Evolutionary conservation across 805 yeast genomes (phyloP), one percentile per base, ranked within the genome.

Genomic region (Hermanozyma aechmeae): DNA sequence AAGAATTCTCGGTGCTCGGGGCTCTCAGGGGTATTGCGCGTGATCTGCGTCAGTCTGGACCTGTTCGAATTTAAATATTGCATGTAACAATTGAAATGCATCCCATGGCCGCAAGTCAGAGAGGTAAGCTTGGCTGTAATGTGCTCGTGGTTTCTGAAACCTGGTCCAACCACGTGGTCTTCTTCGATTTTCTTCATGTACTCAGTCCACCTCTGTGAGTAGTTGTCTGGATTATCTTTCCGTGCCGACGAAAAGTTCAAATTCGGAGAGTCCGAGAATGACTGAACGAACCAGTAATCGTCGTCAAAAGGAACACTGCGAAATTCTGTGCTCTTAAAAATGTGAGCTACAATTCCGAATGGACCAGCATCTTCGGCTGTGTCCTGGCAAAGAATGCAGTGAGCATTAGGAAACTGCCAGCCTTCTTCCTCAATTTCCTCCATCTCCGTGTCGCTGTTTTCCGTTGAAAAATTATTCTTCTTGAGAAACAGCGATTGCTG

Each of bases 51-150:
- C 41, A 71, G 74, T 11, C 78, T 66, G 5, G 65, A 53, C 29
- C 71, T 59, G 24, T 68, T 63, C n/a, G 77, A 68, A 18, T 63
- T 60, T 45, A 79, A 51, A 45, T 75, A 82, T 33, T 75, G 74
- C 30, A 72, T 53, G 44, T 78, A 79, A 48, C 98, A 89, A 12
- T 71, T 64, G 36, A 71, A 74, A 51, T 89, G 98, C 77, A 89
- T 79, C 2, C 95, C 93, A 54, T 89, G 98, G 1, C 96, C 94
- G 59, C 98, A 89, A 29, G 94, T 79, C 35, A 75, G 70, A 3
- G 79, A 62, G 1, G 80, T 67, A 6, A 69, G 50, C 32, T 65
- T 62, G 26, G 58, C 57, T 23, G 70, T 63, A 23, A 56, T 54
- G 24, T 46, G 48, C 13, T 51, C 51, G 13, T 48, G 52, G 6